Conservation (phyloP, 371 early-diverging fungal species). For the Batrachochytrium dendrobatidis region DNA sequence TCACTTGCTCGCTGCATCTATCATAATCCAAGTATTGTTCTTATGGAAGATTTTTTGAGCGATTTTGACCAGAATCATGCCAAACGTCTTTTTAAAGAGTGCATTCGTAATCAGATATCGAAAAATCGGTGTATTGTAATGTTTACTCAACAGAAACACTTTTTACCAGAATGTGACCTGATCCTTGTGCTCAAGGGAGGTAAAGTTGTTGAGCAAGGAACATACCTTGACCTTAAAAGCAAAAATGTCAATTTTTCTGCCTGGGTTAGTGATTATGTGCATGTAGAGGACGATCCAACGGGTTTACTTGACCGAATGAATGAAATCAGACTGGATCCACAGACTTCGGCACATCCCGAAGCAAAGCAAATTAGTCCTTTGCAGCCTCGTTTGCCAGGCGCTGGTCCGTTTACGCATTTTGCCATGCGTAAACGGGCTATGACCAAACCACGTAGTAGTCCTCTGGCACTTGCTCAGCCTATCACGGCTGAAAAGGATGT, state of each 20-base stretch:
- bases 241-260: slow-evolving; percentile 36
- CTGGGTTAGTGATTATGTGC: slow-evolving; percentile 35
- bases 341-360: neutral
- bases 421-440: neutral
- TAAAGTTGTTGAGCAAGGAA: slow-evolving; percentile 56
- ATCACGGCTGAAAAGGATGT: slow-evolving; percentile 21
- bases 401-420: slow-evolving; percentile 5
- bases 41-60: slow-evolving; percentile 35
- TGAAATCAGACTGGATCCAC: slow-evolving; percentile 29
- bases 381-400: neutral
- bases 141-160: slow-evolving; percentile 58
- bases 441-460: slow-evolving; percentile 18
- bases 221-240: slow-evolving; percentile 56
- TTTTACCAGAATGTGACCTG: slow-evolving; percentile 52
- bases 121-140: slow-evolving; percentile 52
- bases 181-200: slow-evolving; percentile 64
- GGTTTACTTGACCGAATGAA: slow-evolving; percentile 33
- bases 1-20: slow-evolving; percentile 42
- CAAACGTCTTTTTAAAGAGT: slow-evolving; percentile 56
- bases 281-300: slow-evolving; percentile 36
- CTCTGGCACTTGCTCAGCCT: slow-evolving; percentile 26
- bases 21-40: slow-evolving; percentile 30
- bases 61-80: slow-evolving; percentile 41
- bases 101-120: slow-evolving; percentile 45
- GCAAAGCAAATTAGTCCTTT: slow-evolving; percentile 2